Evolutionary conservation across 257 asterid genomes (phyloP).

Genomic region (Solanum phureja): DNA sequence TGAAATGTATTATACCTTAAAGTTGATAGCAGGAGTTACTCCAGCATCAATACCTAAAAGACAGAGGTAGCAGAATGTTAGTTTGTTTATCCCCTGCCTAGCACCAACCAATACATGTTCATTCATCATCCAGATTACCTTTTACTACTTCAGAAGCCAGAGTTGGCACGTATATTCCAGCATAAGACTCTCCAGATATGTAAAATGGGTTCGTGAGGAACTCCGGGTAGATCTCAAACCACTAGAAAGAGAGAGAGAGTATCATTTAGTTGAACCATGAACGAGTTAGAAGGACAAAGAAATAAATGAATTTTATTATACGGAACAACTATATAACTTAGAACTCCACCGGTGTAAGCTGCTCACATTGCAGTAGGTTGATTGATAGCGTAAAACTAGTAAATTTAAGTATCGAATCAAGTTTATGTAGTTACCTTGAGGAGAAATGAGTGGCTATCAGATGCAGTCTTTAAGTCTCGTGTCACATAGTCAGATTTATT

Average conservation of each 20-base stretch:
- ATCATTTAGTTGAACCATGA: not conserved
- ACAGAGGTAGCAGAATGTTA: not conserved
- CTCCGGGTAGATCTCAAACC: constrained; percentile 91
- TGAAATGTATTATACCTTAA: constrained; percentile 54
- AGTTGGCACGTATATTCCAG: constrained; percentile 92
- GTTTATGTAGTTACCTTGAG: constrained; percentile 45
- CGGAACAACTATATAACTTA: not conserved
- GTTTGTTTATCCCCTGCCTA: not conserved
- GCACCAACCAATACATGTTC: not conserved
- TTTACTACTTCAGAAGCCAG: constrained; percentile 71
- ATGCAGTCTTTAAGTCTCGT: constrained; percentile 75
- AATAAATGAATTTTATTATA: not conserved
- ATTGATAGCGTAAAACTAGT: not conserved
- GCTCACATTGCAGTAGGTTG: constrained; percentile 7
- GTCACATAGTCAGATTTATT: constrained; percentile 61
- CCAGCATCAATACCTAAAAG: constrained; percentile 67
- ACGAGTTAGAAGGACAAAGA: not conserved
- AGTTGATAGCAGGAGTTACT: constrained; percentile 53
- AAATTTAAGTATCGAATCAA: not conserved
- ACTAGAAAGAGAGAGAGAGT: constrained; percentile 28
- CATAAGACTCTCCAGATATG: constrained; percentile 90
- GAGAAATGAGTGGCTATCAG: constrained; percentile 71
- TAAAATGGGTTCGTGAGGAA: constrained; percentile 63
- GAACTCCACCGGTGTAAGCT: not conserved
- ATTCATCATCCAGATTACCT: constrained; percentile 29